Conservation (phyloP, 305 asterid genomes). For the Solanum chacoense region DNA sequence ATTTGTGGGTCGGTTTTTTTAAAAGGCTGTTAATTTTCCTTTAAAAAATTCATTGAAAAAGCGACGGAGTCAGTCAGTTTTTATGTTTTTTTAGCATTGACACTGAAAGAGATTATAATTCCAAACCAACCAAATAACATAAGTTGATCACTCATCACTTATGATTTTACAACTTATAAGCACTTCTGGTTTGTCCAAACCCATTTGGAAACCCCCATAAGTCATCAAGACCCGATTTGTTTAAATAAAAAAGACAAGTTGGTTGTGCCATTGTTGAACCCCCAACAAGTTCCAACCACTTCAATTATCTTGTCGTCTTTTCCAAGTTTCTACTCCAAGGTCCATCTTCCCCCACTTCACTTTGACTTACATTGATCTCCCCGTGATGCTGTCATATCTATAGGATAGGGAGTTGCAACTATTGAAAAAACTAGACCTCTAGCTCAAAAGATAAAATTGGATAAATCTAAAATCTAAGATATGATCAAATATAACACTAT, state of each 20-base stretch:
- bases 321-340: not conserved
- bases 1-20: not conserved
- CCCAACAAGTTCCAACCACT: not conserved
- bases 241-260: not conserved
- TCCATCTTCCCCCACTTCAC: not conserved
- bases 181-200: not conserved
- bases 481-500: not conserved
- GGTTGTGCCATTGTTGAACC: not conserved
- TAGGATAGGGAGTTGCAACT: not conserved
- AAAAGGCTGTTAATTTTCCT: too few species aligned
- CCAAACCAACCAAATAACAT: not conserved
- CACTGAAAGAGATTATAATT: not conserved
- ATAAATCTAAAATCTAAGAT: not conserved
- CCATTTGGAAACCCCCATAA: not conserved
- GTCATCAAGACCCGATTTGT: not conserved
- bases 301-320: not conserved
- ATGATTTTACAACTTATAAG: not conserved
- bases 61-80: not conserved
- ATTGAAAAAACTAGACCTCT: not conserved
- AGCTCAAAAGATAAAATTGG: not conserved
- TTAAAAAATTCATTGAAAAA: not conserved
- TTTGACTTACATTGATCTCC: not conserved
- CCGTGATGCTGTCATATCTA: not conserved
- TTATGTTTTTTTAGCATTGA: not conserved
- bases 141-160: not conserved